phyloP scores from a whole-genome alignment of 106 monocot species.

The Platanthera zijinensis region DNA sequence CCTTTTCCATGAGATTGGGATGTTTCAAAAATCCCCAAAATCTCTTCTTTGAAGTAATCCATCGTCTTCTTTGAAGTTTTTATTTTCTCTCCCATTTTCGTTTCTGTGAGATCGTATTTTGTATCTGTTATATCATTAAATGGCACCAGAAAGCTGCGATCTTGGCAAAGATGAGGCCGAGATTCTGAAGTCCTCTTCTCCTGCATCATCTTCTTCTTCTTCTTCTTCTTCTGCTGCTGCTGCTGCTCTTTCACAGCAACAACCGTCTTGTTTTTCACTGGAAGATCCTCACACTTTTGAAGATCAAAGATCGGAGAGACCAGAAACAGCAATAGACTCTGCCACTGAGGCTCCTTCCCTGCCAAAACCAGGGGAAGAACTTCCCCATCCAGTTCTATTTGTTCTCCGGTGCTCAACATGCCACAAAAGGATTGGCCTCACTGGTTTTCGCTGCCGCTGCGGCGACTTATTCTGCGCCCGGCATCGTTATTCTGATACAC shows the following conservation, averaged over 20 bases:
- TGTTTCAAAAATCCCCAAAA: too few relatives aligned
- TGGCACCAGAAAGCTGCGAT: constrained; percentile 15
- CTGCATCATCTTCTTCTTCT: constrained; percentile 6
- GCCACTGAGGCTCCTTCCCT: neutral
- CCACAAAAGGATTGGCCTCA: constrained; percentile 30
- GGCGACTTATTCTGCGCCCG: constrained; percentile 40
- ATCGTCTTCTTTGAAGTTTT: too few relatives aligned
- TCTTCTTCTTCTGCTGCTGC: neutral
- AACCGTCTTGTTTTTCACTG: neutral
- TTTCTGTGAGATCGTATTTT: too few relatives aligned
- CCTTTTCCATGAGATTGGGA: too few relatives aligned
- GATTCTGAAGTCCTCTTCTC: constrained; percentile 29
- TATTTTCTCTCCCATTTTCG: too few relatives aligned
- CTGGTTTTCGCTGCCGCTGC: constrained; percentile 35
- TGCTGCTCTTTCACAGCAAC: neutral
- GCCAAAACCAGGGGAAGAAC: neutral
- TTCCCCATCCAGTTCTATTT: neutral
- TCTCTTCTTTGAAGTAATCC: too few relatives aligned
- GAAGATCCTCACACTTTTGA: too few relatives aligned
- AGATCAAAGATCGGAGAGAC: constrained; percentile 6
- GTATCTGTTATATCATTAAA: constrained; percentile 4
- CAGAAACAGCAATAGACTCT: too few relatives aligned
- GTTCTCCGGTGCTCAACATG: constrained; percentile 33
- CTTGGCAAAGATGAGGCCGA: constrained; percentile 43
- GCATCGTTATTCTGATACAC: constrained; percentile 44